A percentile compares a stretch with the other conserved stretches of the same genome.
These are phyloP conservation scores for Trichoderma gracile DNA, from an alignment of 2,329 filamentous ascomycete genomes.

Conservation along the genomic window DNA sequence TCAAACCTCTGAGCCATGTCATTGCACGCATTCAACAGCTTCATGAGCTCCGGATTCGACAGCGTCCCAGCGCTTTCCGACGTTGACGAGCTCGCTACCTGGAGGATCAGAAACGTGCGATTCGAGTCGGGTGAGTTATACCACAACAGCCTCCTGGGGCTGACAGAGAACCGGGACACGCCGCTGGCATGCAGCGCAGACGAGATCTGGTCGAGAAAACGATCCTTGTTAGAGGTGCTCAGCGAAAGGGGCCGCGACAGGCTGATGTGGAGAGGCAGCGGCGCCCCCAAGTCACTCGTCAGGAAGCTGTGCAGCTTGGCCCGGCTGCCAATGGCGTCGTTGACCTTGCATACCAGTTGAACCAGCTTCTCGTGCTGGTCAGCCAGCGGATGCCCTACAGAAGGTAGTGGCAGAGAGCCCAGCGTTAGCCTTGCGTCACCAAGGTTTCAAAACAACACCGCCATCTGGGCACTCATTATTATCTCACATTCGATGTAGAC, in stretches of 20 bases:
- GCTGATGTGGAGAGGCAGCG: conserved; percentile 84
- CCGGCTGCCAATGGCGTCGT: conserved; percentile 36
- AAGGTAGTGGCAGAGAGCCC: background rate
- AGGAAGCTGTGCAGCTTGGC: conserved; percentile 67
- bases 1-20: conserved; percentile 56
- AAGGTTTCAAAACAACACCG: no score
- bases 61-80: conserved; percentile 33
- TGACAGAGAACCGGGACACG: conserved; percentile 42
- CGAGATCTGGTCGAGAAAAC: conserved; percentile 62
- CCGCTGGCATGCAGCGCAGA: conserved; percentile 40
- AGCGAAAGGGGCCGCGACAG: conserved; percentile 81
- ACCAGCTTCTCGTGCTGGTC: conserved; percentile 51
- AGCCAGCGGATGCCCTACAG: conserved; percentile 58
- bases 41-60: conserved; percentile 56
- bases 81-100: conserved; percentile 47
- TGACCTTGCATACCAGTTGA: conserved; percentile 44
- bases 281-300: conserved; percentile 73
- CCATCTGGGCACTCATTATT: background rate
- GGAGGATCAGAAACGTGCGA: conserved; percentile 83
- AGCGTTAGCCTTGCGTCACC: background rate
- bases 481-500: conserved; percentile 84
- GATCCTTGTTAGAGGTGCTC: conserved; percentile 67
- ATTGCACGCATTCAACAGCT: conserved; percentile 69
- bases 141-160: conserved; percentile 47
- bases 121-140: conserved; percentile 57